A percentile compares a stretch with the other conserved stretches of the same genome.
These are phyloP conservation scores for Rutstroemia sp. DNA, from an alignment of 2,329 filamentous ascomycete species.

Conservation along the genomic window DNA sequence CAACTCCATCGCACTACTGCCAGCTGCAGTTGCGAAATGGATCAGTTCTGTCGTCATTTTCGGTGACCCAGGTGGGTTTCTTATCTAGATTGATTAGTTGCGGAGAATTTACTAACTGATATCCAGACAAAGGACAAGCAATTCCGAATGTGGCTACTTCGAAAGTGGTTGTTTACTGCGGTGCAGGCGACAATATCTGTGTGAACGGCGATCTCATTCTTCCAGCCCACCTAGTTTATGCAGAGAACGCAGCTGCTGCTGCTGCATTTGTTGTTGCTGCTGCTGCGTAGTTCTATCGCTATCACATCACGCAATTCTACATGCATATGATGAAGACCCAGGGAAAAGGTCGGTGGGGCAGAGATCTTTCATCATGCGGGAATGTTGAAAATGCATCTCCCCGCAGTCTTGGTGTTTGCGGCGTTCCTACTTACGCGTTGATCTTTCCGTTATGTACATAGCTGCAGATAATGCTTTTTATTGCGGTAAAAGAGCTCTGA, in stretches of 20 bases:
- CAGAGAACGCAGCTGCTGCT: conserved; percentile 29
- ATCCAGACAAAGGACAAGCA: conserved; percentile 15
- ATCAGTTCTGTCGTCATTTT: conserved; percentile 37
- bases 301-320: neutral
- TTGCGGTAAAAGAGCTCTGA: too few species aligned
- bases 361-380: neutral
- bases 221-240: conserved; percentile 36
- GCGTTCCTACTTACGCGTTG: too few species aligned
- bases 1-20: conserved; percentile 31
- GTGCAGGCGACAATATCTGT: conserved; percentile 44
- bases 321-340: neutral
- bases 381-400: neutral
- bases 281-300: neutral
- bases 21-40: conserved; percentile 22
- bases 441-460: too few species aligned
- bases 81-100: neutral
- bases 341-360: neutral
- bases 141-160: conserved; percentile 20
- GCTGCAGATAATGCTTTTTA: too few species aligned
- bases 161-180: conserved; percentile 39
- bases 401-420: neutral
- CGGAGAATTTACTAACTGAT: neutral
- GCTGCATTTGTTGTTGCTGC: conserved; percentile 30
- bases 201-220: conserved; percentile 35
- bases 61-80: conserved; percentile 33